These are phyloP conservation scores for Cryphonectria nitschkei DNA, from an alignment of 2,329 filamentous ascomycete species.

Conservation along the genomic window DNA sequence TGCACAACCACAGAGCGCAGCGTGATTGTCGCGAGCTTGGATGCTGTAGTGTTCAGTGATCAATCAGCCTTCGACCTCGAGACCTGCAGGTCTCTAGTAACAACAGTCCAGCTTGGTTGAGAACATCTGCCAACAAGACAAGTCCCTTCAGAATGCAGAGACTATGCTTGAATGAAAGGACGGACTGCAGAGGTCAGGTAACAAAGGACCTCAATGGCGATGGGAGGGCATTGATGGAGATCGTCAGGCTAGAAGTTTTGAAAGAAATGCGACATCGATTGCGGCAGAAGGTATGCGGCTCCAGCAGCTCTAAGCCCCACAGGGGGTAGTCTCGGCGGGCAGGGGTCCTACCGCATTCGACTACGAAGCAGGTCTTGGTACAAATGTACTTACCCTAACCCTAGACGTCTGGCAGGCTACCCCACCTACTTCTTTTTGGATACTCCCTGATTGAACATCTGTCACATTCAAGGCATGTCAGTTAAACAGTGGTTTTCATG, in stretches of 20 bases:
- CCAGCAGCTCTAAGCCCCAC: neutral
- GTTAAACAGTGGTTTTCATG: neutral
- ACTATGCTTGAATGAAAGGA: neutral
- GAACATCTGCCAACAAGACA: neutral
- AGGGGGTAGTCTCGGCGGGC: neutral
- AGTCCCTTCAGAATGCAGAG: neutral
- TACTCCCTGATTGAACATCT: neutral
- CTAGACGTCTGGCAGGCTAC: neutral
- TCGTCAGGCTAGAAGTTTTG: conserved; percentile 12
- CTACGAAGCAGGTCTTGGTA: neutral
- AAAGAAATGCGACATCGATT: conserved; percentile 22
- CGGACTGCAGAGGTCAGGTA: conserved; percentile 2
- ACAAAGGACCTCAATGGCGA: conserved; percentile 20
- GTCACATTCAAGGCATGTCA: neutral
- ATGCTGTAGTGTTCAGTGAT: conserved; percentile 19
- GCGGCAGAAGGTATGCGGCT: conserved; percentile 1
- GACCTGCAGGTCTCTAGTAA: neutral
- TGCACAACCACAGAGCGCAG: neutral
- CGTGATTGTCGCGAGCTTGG: neutral
- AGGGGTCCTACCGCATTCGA: conserved; percentile 11
- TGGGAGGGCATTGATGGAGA: conserved; percentile 5
- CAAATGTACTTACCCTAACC: neutral
- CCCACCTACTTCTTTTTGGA: neutral
- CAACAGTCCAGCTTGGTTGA: neutral
- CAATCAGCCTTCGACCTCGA: conserved; percentile 22